Conservation (phyloP, 2,329 filamentous ascomycete genomes). For the Graphiopsis chlorocephala region DNA sequence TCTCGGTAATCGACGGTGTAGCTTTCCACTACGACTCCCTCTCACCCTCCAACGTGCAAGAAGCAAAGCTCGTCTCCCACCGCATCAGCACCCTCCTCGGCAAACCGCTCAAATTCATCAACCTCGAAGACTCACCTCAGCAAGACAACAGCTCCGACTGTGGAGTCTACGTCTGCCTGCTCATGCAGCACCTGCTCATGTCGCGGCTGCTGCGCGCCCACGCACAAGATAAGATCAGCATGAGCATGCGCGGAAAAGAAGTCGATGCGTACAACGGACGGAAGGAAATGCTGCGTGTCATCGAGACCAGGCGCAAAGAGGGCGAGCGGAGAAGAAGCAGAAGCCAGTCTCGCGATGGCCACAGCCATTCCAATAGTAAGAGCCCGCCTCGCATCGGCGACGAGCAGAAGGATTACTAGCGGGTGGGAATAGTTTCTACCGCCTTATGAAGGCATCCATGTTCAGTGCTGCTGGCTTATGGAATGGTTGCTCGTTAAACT, state of each 20-base stretch:
- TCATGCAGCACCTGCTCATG: conserved; percentile 90
- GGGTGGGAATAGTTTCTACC: background rate
- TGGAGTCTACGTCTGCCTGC: conserved; percentile 90
- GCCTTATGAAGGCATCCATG: background rate
- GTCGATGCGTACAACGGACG: conserved; percentile 77
- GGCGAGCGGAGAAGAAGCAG: conserved; percentile 67
- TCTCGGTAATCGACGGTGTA: conserved; percentile 81
- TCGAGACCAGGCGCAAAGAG: conserved; percentile 82
- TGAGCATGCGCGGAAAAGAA: conserved; percentile 84
- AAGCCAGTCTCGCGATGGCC: conserved; percentile 21
- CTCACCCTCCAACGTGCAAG: conserved; percentile 68
- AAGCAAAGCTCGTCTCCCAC: conserved; percentile 66
- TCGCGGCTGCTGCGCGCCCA: conserved; percentile 77
- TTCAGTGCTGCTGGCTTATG: background rate
- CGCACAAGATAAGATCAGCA: conserved; percentile 81
- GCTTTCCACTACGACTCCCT: conserved; percentile 97
- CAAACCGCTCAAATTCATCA: conserved; percentile 68
- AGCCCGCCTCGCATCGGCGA: conserved; percentile 32
- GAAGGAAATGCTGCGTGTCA: conserved; percentile 88
- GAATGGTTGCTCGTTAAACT: background rate
- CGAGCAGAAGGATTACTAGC: conserved; percentile 22
- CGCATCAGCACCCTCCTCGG: conserved; percentile 69
- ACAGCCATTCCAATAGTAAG: conserved; percentile 20
- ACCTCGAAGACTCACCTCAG: conserved; percentile 80
- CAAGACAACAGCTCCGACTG: conserved; percentile 93